Conservation (phyloP, 495 filamentous ascomycete species). For the Penicillium cataractarum region DNA sequence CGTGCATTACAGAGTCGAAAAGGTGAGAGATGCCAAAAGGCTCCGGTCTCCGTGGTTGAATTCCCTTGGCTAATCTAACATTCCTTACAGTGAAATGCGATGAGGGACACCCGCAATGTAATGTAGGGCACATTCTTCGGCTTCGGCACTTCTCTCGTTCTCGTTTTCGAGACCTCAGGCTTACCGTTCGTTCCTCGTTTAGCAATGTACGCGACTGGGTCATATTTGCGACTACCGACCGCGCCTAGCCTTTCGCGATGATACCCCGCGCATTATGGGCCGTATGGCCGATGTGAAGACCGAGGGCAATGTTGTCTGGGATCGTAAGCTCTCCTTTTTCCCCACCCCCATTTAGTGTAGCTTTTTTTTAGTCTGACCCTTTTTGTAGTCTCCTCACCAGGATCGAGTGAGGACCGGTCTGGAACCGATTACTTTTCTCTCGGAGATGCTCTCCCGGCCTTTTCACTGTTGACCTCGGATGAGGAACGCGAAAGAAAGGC, state of each 20-base stretch:
- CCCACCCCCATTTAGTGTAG: not conserved
- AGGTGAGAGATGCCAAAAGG: constrained; percentile 37
- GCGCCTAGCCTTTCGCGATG: constrained; percentile 57
- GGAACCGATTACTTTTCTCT: constrained; percentile 33
- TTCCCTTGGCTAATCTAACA: constrained; percentile 20
- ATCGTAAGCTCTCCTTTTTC: constrained; percentile 46
- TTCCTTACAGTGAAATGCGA: constrained; percentile 52
- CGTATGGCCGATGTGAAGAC: constrained; percentile 58
- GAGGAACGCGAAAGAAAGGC: constrained; percentile 65
- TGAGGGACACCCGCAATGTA: constrained; percentile 56
- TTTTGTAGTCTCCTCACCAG: constrained; percentile 30
- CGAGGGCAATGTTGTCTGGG: constrained; percentile 54
- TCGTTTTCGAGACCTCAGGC: not conserved
- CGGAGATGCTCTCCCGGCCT: constrained; percentile 54
- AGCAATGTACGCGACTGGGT: constrained; percentile 61
- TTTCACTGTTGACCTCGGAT: constrained; percentile 58
- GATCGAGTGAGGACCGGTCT: constrained; percentile 27
- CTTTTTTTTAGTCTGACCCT: constrained; percentile 12
- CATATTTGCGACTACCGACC: constrained; percentile 62
- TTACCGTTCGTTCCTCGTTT: constrained; percentile 1
- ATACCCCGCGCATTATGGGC: constrained; percentile 57
- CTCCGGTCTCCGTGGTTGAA: constrained; percentile 1
- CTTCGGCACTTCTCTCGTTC: constrained; percentile 6
- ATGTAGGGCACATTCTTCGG: constrained; percentile 40
- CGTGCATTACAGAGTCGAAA: constrained; percentile 49